Base-by-base conservation (phyloP, 805 yeast genomes). In the Yamadazyma ubonensis region DNA sequence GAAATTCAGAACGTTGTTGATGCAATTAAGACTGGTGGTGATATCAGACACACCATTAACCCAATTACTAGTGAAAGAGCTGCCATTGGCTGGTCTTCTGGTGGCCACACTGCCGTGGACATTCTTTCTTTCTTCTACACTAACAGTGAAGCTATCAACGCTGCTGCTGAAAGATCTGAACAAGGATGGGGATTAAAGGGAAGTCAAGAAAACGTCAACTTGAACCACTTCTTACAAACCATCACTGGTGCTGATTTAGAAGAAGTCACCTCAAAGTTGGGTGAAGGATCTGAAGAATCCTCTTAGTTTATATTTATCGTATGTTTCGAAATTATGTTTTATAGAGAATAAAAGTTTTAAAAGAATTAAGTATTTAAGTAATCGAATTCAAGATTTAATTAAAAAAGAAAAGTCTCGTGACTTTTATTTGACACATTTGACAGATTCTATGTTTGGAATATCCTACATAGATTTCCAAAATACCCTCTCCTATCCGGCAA, bases 181-280 rank as follows among this genome's bases (percentile, higher is more conserved):
- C 40, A 21, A 28, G 46, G 42, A 4, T 60, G 71, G 14, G 63
- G 72, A n/a, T 63, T 87, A 36, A 73, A 71, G 21, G 96, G 96
- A 5, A 83, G 79, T 59, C 83, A 77, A 53, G 96, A 88, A 62
- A 88, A 88, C 62, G 84, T 69, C 28, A 95, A 86, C 49, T 73
- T 88, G 43, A 95, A 95, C 9, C 54, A 65, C 18, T 84, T 81
- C 55, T 70, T 87, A 78, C 81, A 70, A 22, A 49, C 63, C 6
- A 67, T 68, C 53, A 58, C 75, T 58, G 62, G 70, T 9, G 64
- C 71, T 9, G 68, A 75, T 50, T 60, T 81, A 48, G 52, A 51
- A 1, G 46, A 67, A 27, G 70, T 81, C 5, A 78, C 83, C 1
- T 57, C 65, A 20, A 33, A 29, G 33, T 42, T 42, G n/a, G 16